A percentile compares a stretch with the other conserved stretches of the same genome.
These are phyloP conservation scores for Penicillium crystallinum DNA, from an alignment of 495 filamentous ascomycete species.

Conservation along the genomic window DNA sequence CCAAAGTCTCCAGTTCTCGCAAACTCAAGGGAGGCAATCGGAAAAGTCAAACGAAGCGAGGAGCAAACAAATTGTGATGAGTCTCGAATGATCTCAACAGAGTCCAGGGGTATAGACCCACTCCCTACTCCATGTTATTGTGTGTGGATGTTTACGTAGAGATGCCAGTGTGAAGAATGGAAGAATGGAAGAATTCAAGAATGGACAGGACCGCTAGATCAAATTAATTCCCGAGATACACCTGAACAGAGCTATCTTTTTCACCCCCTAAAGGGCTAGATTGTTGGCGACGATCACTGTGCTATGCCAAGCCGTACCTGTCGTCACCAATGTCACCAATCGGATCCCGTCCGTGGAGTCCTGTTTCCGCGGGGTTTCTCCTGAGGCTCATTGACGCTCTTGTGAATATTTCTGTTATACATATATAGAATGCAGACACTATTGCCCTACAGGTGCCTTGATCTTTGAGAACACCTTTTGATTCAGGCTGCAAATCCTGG, in stretches of 20 bases:
- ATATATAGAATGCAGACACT: no score
- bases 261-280: constrained; percentile 1
- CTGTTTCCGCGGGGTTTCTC: constrained; percentile 5
- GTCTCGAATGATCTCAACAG: constrained; percentile 3
- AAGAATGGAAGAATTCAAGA: constrained; percentile 13
- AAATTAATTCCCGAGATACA: not conserved
- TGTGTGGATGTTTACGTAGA: not conserved
- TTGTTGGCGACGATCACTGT: constrained; percentile 5
- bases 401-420: no score
- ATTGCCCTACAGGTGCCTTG: no score
- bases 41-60: constrained; percentile 13
- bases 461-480: no score
- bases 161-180: not conserved
- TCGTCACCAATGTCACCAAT: constrained; percentile 16
- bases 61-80: constrained; percentile 27
- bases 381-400: no score
- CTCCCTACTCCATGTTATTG: constrained; percentile 1
- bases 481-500: no score
- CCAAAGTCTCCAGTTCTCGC: not conserved
- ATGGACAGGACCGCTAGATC: no score
- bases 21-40: constrained; percentile 2
- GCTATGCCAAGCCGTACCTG: constrained; percentile 10
- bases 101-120: not conserved
- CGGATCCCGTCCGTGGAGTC: constrained; percentile 17
- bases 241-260: not conserved